Percentiles rank a stretch among this genome's conserved stretches.
Evolutionary conservation across 2,329 filamentous ascomycete species (phyloP).

Genomic region (Penicillium sp.): DNA sequence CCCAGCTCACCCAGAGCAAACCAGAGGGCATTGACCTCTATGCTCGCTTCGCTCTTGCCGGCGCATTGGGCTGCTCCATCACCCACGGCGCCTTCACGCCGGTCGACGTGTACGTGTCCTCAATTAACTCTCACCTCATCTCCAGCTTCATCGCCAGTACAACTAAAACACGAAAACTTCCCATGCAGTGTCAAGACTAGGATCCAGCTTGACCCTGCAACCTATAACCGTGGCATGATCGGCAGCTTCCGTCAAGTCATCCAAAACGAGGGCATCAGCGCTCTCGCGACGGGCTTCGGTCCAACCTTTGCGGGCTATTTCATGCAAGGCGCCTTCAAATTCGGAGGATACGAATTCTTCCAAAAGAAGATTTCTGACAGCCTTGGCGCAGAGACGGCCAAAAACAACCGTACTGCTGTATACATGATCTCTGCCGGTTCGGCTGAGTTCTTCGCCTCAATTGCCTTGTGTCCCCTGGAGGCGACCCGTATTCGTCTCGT

Average conservation of each 20-base stretch:
- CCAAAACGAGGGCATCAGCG: constrained; percentile 75
- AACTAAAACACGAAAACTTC: too few species aligned
- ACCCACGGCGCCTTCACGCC: constrained; percentile 96
- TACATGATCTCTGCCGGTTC: constrained; percentile 63
- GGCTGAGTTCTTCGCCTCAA: constrained; percentile 61
- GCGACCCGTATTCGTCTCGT: constrained; percentile 91
- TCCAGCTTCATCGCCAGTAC: too few species aligned
- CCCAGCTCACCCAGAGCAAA: too few species aligned
- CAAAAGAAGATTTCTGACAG: too few species aligned
- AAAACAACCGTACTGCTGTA: constrained; percentile 71
- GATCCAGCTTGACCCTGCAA: constrained; percentile 85
- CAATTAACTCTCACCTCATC: too few species aligned
- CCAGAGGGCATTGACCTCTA: constrained; percentile 70
- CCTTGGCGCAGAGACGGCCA: constrained; percentile 80
- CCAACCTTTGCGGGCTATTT: constrained; percentile 88
- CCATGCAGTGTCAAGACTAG: constrained; percentile 80
- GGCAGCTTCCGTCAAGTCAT: constrained; percentile 84
- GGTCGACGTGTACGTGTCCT: constrained; percentile 99
- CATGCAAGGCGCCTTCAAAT: constrained; percentile 89
- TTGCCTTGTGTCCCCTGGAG: constrained; percentile 80
- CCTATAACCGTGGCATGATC: constrained; percentile 83
- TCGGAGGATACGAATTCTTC: constrained; percentile 94
- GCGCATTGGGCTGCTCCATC: constrained; percentile 95
- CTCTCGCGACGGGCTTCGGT: constrained; percentile 77
- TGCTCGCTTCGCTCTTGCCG: constrained; percentile 76